Evolutionary conservation across 2,329 filamentous ascomycete species (phyloP).

Genomic region (Sporothrix euskadiensis): DNA sequence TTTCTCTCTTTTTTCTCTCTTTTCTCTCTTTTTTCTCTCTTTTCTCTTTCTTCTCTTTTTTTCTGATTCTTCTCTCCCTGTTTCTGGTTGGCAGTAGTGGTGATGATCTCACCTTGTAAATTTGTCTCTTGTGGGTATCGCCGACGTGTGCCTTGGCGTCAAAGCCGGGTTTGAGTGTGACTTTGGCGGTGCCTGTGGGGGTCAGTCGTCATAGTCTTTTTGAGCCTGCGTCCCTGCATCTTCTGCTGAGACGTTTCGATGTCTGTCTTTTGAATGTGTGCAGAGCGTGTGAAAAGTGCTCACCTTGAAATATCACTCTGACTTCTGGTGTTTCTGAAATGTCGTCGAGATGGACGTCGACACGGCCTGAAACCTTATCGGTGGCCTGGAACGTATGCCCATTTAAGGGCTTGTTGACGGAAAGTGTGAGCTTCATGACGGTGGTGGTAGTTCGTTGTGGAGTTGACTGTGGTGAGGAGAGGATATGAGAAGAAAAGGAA

Average conservation of each 20-base stretch:
- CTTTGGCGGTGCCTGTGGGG: constrained; percentile 5
- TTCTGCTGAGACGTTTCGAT: background rate
- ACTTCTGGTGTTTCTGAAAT: background rate
- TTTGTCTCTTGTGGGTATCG: constrained; percentile 4
- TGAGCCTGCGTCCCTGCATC: background rate
- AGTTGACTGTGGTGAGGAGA: background rate
- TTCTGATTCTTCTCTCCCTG: background rate
- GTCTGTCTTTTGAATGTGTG: background rate
- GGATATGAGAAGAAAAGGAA: background rate
- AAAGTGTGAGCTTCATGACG: constrained; percentile 26
- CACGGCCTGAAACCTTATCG: constrained; percentile 21
- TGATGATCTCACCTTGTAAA: background rate
- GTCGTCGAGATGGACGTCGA: constrained; percentile 21
- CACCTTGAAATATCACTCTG: constrained; percentile 22
- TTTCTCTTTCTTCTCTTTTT: background rate
- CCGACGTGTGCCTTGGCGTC: constrained; percentile 16
- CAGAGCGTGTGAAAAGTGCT: background rate
- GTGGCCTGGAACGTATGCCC: constrained; percentile 13
- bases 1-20: too few relatives aligned
- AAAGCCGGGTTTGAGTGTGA: constrained; percentile 10
- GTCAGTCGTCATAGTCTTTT: background rate
- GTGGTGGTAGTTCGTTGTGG: background rate
- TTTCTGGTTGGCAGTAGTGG: background rate
- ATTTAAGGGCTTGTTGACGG: constrained; percentile 9
- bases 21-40: background rate